Percentiles rank a stretch among this genome's conserved stretches.
phyloP scores from a whole-genome alignment of 306 rosid genomes.

The Pachyrhizus erosus region DNA sequence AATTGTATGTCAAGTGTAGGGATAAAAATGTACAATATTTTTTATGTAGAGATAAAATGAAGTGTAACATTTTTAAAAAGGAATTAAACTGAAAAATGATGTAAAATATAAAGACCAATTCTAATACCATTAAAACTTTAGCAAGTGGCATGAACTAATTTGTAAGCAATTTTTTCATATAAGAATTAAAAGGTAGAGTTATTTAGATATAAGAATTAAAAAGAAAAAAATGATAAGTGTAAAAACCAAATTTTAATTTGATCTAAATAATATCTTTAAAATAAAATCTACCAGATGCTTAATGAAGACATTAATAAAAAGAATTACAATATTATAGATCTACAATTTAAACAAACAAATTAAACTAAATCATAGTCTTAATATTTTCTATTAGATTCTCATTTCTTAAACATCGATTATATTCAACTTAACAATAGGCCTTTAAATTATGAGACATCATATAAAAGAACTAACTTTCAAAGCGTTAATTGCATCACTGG shows the following conservation, averaged over 20 bases:
- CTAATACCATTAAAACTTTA: not conserved
- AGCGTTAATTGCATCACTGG: not conserved
- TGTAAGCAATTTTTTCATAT: not conserved
- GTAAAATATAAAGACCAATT: not conserved
- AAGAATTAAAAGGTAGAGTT: not conserved
- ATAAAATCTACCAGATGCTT: not conserved
- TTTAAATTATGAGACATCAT: slow-evolving; percentile 18
- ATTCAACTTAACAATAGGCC: not conserved
- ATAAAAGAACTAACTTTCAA: not conserved
- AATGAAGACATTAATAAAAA: not conserved
- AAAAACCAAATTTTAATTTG: not conserved
- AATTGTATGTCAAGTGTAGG: not conserved
- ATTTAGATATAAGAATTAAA: not conserved
- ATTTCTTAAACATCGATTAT: not conserved
- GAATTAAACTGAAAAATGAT: not conserved
- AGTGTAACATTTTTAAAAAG: not conserved
- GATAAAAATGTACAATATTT: not conserved
- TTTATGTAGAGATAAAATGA: not conserved
- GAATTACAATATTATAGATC: not conserved
- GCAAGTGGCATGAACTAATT: not conserved
- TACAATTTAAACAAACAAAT: slow-evolving; percentile 15
- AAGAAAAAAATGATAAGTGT: not conserved
- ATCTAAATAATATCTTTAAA: not conserved
- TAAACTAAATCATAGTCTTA: not conserved
- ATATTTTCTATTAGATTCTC: not conserved